These are phyloP conservation scores for Aspergillus leporis DNA, from an alignment of 495 filamentous ascomycete genomes.

Conservation along the genomic window DNA sequence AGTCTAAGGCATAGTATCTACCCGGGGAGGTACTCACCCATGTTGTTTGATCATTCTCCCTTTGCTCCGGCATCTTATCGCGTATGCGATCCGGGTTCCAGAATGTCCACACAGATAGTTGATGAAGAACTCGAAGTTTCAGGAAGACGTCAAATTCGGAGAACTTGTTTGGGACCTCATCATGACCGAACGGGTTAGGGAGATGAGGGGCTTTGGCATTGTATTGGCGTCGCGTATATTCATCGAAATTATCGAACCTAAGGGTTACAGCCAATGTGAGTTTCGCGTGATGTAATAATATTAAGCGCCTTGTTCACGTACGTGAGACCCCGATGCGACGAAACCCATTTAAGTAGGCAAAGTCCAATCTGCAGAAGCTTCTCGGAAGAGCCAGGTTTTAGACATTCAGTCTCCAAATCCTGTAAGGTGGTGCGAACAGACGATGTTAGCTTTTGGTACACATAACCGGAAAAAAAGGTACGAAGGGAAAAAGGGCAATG, in stretches of 20 bases:
- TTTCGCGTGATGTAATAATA: not conserved
- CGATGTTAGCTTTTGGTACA: conserved; percentile 16
- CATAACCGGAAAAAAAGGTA: not conserved
- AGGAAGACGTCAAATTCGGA: conserved; percentile 78
- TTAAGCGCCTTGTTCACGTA: conserved; percentile 45
- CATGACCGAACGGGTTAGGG: conserved; percentile 83
- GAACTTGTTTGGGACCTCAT: conserved; percentile 71
- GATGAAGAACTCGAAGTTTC: conserved; percentile 87
- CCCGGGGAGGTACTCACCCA: conserved; percentile 64
- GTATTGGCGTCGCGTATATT: conserved; percentile 91
- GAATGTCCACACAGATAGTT: conserved; percentile 89
- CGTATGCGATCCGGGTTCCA: conserved; percentile 81
- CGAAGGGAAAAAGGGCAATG: not conserved
- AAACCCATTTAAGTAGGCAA: conserved; percentile 85
- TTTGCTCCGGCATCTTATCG: conserved; percentile 81
- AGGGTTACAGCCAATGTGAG: conserved; percentile 4
- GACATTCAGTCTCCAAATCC: conserved; percentile 87
- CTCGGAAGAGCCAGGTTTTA: conserved; percentile 71
- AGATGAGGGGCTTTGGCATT: conserved; percentile 71
- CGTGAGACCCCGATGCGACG: conserved; percentile 89
- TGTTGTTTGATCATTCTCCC: conserved; percentile 73
- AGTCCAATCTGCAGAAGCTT: conserved; percentile 82
- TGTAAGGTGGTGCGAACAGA: conserved; percentile 34
- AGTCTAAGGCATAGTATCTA: not conserved
- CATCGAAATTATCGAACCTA: conserved; percentile 87